phyloP scores from a whole-genome alignment of 192 early-diverging fungal species.

The Tieghemiomyces parasiticus region DNA sequence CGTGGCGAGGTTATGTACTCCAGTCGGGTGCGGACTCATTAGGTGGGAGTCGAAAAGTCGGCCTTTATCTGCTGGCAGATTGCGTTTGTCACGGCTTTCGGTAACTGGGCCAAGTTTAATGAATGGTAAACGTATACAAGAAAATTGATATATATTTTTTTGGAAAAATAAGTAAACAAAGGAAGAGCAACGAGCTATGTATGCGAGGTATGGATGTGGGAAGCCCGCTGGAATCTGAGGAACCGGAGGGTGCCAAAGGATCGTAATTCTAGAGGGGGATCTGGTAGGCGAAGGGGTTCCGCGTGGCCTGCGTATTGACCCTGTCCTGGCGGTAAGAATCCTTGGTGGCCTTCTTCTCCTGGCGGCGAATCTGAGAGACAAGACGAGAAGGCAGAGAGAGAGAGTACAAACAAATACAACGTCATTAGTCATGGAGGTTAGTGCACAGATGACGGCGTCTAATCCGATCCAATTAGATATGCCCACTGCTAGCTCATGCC shows the following conservation, averaged over 20 bases:
- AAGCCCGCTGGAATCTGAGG: not conserved
- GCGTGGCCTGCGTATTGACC: not conserved
- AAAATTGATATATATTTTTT: not conserved
- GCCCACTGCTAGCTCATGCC: not conserved
- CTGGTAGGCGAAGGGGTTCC: slow-evolving; percentile 10
- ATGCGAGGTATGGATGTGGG: no score
- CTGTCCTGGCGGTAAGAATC: not conserved
- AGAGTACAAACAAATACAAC: not conserved
- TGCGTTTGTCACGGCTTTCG: no score
- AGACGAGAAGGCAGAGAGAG: not conserved
- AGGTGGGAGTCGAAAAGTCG: no score
- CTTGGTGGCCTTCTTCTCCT: slow-evolving; percentile 9
- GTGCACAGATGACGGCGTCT: not conserved
- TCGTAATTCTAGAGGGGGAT: not conserved
- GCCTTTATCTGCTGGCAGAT: no score
- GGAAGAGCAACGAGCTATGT: not conserved
- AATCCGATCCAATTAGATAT: not conserved
- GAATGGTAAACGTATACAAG: not conserved
- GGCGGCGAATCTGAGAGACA: not conserved
- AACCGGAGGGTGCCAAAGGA: not conserved
- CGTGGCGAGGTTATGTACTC: not conserved
- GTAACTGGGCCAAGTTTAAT: no score
- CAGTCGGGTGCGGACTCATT: not conserved
- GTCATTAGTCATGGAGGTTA: not conserved
- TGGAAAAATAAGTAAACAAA: not conserved